Percentiles rank a stretch among this genome's conserved stretches.
Conservation (phyloP, 2,329 filamentous ascomycete species). For the Fusarium nodosum region DNA sequence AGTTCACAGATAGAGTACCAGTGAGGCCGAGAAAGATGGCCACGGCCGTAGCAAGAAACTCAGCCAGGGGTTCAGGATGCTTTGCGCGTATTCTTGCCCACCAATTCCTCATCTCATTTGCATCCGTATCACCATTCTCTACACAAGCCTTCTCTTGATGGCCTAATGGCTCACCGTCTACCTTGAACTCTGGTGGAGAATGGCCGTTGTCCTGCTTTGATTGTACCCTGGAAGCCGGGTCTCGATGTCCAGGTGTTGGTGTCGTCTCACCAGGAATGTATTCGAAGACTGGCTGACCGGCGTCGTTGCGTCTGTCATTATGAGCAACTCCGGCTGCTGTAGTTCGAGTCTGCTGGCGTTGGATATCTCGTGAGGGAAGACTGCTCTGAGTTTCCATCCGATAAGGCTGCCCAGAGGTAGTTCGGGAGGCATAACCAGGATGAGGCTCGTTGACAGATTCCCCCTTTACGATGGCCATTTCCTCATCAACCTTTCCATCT, state of each 20-base stretch:
- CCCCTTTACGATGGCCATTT: conserved; percentile 15
- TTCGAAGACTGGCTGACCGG: conserved; percentile 28
- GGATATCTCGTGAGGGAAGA: neutral
- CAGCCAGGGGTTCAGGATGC: conserved; percentile 43
- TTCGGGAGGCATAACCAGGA: conserved; percentile 1
- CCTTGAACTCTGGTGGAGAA: conserved; percentile 24
- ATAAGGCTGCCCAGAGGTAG: conserved; percentile 7
- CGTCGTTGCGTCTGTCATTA: conserved; percentile 26
- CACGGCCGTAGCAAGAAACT: conserved; percentile 40
- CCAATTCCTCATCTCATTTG: conserved; percentile 42
- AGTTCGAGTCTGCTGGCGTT: conserved; percentile 13
- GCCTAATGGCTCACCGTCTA: conserved; percentile 39
- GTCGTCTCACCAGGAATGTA: conserved; percentile 6
- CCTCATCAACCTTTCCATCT: conserved; percentile 27
- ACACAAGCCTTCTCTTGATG: conserved; percentile 30
- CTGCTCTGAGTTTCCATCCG: conserved; percentile 10
- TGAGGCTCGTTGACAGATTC: neutral
- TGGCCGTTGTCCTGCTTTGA: conserved; percentile 2
- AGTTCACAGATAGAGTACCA: conserved; percentile 35
- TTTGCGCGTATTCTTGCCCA: conserved; percentile 43
- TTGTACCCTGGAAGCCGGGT: neutral
- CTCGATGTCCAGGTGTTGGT: neutral
- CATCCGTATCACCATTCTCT: conserved; percentile 27
- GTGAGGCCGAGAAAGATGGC: conserved; percentile 41
- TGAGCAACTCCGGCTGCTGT: conserved; percentile 26